Conservation (phyloP, 306 rosid species). For the Sindora glabra region DNA sequence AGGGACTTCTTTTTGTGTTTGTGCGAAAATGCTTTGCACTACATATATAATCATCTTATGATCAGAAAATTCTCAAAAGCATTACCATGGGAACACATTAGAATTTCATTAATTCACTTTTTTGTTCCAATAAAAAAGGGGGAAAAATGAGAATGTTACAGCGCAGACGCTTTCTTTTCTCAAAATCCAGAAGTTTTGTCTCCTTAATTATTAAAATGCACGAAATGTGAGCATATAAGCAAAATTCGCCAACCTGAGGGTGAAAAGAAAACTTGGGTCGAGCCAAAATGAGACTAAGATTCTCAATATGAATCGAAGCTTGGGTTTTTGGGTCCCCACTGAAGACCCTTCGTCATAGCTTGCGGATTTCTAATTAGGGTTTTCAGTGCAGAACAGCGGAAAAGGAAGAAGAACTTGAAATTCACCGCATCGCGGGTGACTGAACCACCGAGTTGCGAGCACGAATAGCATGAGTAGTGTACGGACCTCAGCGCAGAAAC, state of each 20-base stretch:
- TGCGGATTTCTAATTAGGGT: not conserved
- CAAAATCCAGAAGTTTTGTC: not conserved
- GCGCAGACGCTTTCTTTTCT: not conserved
- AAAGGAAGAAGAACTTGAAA: conserved; percentile 12
- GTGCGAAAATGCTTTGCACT: too few relatives aligned
- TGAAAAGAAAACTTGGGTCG: not conserved
- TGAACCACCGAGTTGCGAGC: conserved; percentile 8
- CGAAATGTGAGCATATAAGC: not conserved
- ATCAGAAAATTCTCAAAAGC: conserved; percentile 15
- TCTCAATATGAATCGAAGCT: conserved; percentile 13
- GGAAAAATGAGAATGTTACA: not conserved
- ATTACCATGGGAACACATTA: not conserved
- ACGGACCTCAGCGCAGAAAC: not conserved
- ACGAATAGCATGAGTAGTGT: not conserved
- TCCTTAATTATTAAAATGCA: not conserved
- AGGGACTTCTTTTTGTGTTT: not conserved
- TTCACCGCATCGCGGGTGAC: conserved; percentile 1
- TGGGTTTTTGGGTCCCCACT: not conserved
- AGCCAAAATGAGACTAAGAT: not conserved
- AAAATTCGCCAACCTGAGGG: conserved; percentile 15
- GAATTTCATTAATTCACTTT: not conserved
- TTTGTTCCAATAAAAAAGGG: not conserved
- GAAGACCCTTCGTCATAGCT: not conserved
- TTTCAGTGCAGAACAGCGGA: not conserved
- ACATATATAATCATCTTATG: too few relatives aligned